Conservation (phyloP, 2,329 filamentous ascomycete species). For the Colletotrichum noveboracense region DNA sequence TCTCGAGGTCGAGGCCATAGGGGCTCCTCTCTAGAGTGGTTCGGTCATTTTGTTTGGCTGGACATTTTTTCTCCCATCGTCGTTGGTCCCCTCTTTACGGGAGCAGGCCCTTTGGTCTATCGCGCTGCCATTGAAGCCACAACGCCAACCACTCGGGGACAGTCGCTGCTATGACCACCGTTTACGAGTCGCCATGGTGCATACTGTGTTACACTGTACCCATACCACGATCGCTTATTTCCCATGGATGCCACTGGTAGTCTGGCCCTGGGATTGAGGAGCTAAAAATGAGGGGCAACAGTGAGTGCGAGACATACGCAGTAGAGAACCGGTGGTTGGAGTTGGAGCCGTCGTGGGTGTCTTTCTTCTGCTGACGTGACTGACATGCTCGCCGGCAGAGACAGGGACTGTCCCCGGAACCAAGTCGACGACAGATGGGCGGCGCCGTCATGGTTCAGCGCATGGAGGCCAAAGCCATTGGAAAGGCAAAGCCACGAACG, state of each 20-base stretch:
- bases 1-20: neutral
- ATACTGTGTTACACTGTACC: neutral
- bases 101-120: neutral
- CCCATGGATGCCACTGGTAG: conserved; percentile 3
- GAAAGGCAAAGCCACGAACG: neutral
- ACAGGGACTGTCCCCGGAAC: neutral
- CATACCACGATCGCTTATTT: conserved; percentile 2
- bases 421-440: neutral
- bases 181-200: neutral
- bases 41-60: neutral
- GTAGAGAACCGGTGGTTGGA: neutral
- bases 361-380: neutral
- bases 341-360: neutral
- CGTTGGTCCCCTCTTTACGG: neutral
- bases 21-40: neutral
- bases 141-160: neutral
- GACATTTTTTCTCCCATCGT: neutral
- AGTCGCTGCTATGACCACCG: neutral
- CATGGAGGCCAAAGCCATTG: neutral
- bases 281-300: conserved; percentile 10
- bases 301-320: neutral
- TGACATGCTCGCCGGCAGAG: neutral
- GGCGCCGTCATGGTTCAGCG: neutral
- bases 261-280: neutral
- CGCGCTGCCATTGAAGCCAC: neutral